Base-by-base conservation (phyloP, 805 yeast species). In the Lachancea thermotolerans region DNA sequence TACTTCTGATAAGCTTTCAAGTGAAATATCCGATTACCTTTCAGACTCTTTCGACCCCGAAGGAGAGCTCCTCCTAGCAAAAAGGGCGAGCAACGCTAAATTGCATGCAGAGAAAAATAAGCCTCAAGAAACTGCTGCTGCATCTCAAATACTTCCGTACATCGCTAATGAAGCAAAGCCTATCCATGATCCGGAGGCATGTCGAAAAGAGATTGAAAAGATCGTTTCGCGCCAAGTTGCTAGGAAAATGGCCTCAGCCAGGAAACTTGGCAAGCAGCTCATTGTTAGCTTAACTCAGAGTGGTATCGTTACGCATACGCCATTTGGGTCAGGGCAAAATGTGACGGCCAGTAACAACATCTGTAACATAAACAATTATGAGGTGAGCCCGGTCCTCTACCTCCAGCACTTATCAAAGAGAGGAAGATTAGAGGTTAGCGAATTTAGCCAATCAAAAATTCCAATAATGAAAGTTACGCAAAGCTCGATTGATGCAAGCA, bases 331-430 rank as follows among this genome's bases (percentile, higher is more conserved):
- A 5, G 46, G 50, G 38, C 38, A 48, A 2, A 12, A 28, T 4
- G 55, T 50, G 3, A 62, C 64, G 43, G 54, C 49, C 11, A 57
- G 65, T n/a, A 62, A 61, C 41, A 43, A 61, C 43, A 55, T 62
- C 9, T 61, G 64, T 41, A 55, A 60, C 7, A 42, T 43, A 3
- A 36, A 47, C 10, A 61, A 61, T 39, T 62, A 54, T 47, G 62
- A 59, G 36, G 38, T 45, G n/a, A 50, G 56, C 2, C 55, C 53
- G 29, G 57, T 51, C 1, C 48, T 48, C 17, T 55, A 47, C 37
- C 54, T 56, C 37, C 65, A 58, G 41, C 59, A 56, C 27, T 18
- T 53, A 17, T 55, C 55, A 28, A 58, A 52, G 33, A 49, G 49
- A n/a, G 56, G 55, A 12, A 46, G 57, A 2, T 35, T 59, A 3